These are phyloP conservation scores for Leptosphaerulina australis DNA, from an alignment of 2,329 filamentous ascomycete genomes.

Conservation along the genomic window DNA sequence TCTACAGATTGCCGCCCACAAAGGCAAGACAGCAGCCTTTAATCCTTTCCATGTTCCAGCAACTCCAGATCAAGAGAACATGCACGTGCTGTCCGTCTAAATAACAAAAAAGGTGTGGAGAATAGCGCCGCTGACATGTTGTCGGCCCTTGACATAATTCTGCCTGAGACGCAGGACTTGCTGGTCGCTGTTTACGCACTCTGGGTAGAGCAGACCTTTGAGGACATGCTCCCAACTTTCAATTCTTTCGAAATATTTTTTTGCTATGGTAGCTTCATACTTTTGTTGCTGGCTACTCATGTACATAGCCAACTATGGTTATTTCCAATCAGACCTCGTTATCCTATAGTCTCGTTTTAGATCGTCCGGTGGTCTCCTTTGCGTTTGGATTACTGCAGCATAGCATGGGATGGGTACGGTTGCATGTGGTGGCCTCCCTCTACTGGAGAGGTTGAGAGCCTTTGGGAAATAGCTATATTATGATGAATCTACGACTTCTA, in stretches of 20 bases:
- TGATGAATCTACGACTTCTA: slow-evolving; percentile 9
- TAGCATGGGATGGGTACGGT: slow-evolving; percentile 3
- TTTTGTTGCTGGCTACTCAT: slow-evolving; percentile 24
- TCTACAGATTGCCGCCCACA: slow-evolving; percentile 79
- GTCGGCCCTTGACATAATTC: slow-evolving; percentile 43
- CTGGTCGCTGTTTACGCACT: slow-evolving; percentile 49
- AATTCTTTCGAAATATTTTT: slow-evolving; percentile 22
- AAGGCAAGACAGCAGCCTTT: slow-evolving; percentile 47
- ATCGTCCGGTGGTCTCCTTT: not conserved
- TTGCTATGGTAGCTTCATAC: slow-evolving; percentile 16
- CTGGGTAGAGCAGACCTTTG: slow-evolving; percentile 12
- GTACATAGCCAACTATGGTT: slow-evolving; percentile 27
- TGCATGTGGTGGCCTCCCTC: slow-evolving; percentile 13
- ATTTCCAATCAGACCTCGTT: not conserved
- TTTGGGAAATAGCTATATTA: not conserved
- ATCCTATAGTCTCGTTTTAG: not conserved
- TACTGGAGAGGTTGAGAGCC: slow-evolving; percentile 3
- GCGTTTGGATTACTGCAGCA: slow-evolving; percentile 1
- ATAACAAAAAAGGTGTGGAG: slow-evolving; percentile 31
- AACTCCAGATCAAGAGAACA: slow-evolving; percentile 42
- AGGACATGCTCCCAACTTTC: slow-evolving; percentile 16
- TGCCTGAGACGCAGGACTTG: slow-evolving; percentile 28
- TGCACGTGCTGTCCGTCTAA: slow-evolving; percentile 55
- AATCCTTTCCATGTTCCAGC: slow-evolving; percentile 36
- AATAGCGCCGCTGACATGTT: slow-evolving; percentile 46